A percentile compares a stretch with the other conserved stretches of the same genome.
phyloP scores from a whole-genome alignment of 345 rosid species.

The Salix arbutifolia region DNA sequence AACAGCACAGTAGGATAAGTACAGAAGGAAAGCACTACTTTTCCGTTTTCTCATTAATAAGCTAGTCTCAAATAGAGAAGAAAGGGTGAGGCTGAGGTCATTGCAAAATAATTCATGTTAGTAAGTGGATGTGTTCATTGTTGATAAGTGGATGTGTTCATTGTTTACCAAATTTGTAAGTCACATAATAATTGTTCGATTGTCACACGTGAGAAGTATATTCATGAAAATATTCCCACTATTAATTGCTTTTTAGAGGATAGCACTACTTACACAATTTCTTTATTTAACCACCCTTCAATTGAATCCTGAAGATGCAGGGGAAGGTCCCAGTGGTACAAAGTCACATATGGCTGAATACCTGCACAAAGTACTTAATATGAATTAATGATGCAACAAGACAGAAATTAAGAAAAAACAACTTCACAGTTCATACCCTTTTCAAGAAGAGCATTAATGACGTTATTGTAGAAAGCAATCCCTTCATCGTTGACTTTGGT shows the following conservation, averaged over 20 bases:
- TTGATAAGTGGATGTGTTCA: too few species aligned
- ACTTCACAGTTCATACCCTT: conserved; percentile 42
- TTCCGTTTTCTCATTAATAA: too few species aligned
- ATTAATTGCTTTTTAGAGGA: background rate
- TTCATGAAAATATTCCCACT: background rate
- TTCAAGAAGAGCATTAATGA: conserved; percentile 23
- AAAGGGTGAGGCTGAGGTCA: too few species aligned
- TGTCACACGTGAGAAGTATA: background rate
- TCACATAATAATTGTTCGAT: background rate
- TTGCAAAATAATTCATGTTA: too few species aligned
- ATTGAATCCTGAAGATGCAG: conserved; percentile 69
- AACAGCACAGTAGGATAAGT: too few species aligned
- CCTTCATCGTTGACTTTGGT: conserved; percentile 23
- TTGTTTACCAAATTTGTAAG: background rate
- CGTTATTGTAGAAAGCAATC: conserved; percentile 26
- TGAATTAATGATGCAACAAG: conserved; percentile 6
- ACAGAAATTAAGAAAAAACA: conserved; percentile 11
- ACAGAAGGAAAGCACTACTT: too few species aligned
- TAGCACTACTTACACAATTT: conserved; percentile 62
- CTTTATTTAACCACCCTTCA: conserved; percentile 70
- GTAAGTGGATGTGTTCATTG: too few species aligned
- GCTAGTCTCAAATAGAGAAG: too few species aligned
- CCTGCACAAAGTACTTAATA: conserved; percentile 19
- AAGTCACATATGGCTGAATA: conserved; percentile 24
- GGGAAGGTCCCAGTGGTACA: conserved; percentile 34